A percentile compares a stretch with the other conserved stretches of the same genome.
Conservation (phyloP, 2,329 filamentous ascomycete genomes). For the Xylariales sp. region DNA sequence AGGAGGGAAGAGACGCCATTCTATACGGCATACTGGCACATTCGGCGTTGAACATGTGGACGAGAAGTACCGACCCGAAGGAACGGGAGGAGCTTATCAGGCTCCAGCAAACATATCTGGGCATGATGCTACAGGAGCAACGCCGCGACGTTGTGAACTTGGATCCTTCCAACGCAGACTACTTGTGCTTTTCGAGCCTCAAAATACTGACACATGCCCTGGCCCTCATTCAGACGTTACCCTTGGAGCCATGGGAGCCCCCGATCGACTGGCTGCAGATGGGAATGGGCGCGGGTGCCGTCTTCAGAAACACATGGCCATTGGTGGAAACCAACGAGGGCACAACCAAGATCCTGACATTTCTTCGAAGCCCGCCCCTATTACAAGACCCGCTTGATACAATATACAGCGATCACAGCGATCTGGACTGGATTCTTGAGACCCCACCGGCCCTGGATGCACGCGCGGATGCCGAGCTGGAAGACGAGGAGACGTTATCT, state of each 20-base stretch:
- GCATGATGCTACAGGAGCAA: slow-evolving; percentile 31
- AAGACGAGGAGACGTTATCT: slow-evolving; percentile 20
- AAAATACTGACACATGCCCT: slow-evolving; percentile 32
- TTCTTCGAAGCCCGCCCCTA: slow-evolving; percentile 23
- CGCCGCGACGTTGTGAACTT: slow-evolving; percentile 29
- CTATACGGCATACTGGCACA: slow-evolving; percentile 31
- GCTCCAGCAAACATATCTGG: slow-evolving; percentile 32
- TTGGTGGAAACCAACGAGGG: slow-evolving; percentile 14
- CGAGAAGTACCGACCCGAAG: slow-evolving; percentile 17
- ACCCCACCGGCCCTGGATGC: slow-evolving; percentile 16
- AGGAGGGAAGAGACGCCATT: slow-evolving; percentile 26
- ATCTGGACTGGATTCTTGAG: slow-evolving; percentile 30
- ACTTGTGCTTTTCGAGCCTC: slow-evolving; percentile 30
- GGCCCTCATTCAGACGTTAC: slow-evolving; percentile 33
- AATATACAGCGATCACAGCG: slow-evolving; percentile 25
- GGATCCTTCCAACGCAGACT: slow-evolving; percentile 25
- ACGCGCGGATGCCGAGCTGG: slow-evolving; percentile 23
- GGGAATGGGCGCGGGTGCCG: slow-evolving; percentile 29
- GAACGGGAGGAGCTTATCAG: slow-evolving; percentile 25
- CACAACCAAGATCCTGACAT: slow-evolving; percentile 20
- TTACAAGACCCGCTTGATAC: slow-evolving; percentile 26
- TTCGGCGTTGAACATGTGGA: slow-evolving; percentile 33
- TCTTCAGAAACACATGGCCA: slow-evolving; percentile 25
- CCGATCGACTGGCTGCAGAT: slow-evolving; percentile 32
- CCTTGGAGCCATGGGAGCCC: slow-evolving; percentile 31